phyloP scores from a whole-genome alignment of 768 basidiomycete species.

The Naganishia vishniacii region DNA sequence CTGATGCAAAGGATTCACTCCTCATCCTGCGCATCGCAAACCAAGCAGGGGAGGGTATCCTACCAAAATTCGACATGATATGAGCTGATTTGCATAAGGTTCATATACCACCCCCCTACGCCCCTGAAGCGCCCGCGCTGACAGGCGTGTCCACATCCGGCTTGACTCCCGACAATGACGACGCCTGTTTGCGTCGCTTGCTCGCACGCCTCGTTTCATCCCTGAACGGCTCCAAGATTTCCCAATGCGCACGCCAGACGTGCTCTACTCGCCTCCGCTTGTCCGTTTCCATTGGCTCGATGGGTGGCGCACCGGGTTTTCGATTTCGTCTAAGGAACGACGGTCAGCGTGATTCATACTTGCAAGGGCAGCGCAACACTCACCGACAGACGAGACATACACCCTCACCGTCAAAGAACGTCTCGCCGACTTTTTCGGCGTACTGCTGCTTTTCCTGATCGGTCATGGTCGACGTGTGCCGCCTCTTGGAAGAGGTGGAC shows the following conservation, averaged over 20 bases:
- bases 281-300: background rate
- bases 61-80: too few species aligned
- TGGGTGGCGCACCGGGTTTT: background rate
- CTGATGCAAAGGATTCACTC: too few species aligned
- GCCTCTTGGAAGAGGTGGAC: background rate
- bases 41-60: too few species aligned
- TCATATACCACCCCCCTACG: too few species aligned
- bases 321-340: background rate
- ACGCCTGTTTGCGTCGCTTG: constrained; percentile 4
- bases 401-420: constrained; percentile 12
- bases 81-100: too few species aligned
- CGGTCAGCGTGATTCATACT: background rate
- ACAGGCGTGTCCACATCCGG: background rate
- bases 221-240: background rate
- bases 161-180: too few species aligned
- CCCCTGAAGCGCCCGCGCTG: background rate
- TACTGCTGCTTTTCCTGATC: background rate
- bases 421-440: background rate
- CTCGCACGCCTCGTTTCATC: constrained; percentile 4
- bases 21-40: too few species aligned
- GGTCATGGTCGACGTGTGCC: background rate
- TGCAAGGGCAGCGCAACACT: background rate
- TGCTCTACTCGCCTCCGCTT: background rate
- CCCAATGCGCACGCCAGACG: background rate
- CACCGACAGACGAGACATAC: constrained; percentile 11